Percentiles rank a stretch among this genome's conserved stretches.
Conservation (phyloP, 2,329 filamentous ascomycete species). For the Colletotrichum caudatum region DNA sequence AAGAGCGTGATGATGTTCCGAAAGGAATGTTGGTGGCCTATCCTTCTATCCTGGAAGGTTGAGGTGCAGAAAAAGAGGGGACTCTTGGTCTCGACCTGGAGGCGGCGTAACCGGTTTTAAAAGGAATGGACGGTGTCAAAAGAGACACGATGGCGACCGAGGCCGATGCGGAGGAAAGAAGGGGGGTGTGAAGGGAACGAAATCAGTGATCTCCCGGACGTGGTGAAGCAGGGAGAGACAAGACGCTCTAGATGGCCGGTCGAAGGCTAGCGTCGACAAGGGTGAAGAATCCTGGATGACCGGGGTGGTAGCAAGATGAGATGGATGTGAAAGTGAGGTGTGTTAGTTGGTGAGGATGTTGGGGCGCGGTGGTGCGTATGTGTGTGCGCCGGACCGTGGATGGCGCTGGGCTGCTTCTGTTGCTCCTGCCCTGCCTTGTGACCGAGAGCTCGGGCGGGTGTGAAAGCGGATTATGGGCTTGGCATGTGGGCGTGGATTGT, state of each 20-base stretch:
- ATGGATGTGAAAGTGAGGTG: neutral
- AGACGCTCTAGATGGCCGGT: slow-evolving; percentile 40
- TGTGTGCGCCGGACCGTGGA: slow-evolving; percentile 19
- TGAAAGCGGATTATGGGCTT: neutral
- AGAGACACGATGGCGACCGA: slow-evolving; percentile 38
- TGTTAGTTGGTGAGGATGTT: neutral
- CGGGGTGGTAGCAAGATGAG: neutral
- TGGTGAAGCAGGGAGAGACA: slow-evolving; percentile 43
- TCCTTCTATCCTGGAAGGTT: slow-evolving; percentile 43
- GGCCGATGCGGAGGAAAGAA: slow-evolving; percentile 36
- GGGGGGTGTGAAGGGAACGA: slow-evolving; percentile 29
- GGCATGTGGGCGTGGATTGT: slow-evolving; percentile 1
- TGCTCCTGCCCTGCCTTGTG: slow-evolving; percentile 5
- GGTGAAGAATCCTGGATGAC: slow-evolving; percentile 10
- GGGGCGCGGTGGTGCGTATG: slow-evolving; percentile 3
- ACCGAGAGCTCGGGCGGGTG: slow-evolving; percentile 2
- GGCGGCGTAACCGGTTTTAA: slow-evolving; percentile 35
- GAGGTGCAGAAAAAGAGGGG: slow-evolving; percentile 39
- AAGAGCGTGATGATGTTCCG: slow-evolving; percentile 31
- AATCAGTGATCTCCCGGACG: slow-evolving; percentile 45
- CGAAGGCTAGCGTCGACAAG: slow-evolving; percentile 23
- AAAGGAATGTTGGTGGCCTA: slow-evolving; percentile 40
- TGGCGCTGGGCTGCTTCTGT: slow-evolving; percentile 10
- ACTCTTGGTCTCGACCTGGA: slow-evolving; percentile 27
- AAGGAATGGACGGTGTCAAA: slow-evolving; percentile 43